phyloP scores from a whole-genome alignment of 1,284 basidiomycete genomes.

The Pseudozyma sp. region DNA sequence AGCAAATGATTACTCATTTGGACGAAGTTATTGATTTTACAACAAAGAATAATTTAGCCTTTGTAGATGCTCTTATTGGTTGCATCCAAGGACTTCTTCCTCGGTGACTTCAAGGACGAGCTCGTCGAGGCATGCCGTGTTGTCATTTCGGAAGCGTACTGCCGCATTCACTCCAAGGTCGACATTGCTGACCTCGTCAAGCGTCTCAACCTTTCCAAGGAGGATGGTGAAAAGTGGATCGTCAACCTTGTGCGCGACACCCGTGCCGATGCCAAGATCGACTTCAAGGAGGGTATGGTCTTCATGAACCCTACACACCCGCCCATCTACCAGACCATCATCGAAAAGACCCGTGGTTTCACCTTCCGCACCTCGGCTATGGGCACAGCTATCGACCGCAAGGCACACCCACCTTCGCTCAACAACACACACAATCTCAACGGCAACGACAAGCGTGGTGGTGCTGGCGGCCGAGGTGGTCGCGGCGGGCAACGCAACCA shows the following conservation, averaged over 20 bases:
- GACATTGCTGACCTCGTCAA: slow-evolving; percentile 95
- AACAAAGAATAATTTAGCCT: no score
- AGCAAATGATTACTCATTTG: no score
- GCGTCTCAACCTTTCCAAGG: slow-evolving; percentile 87
- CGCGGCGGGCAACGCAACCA: slow-evolving; percentile 58
- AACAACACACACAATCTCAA: slow-evolving; percentile 54
- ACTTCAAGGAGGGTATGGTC: slow-evolving; percentile 95
- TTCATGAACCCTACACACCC: slow-evolving; percentile 90
- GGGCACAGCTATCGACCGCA: slow-evolving; percentile 82
- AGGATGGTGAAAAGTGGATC: slow-evolving; percentile 99
- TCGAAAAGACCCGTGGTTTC: slow-evolving; percentile 93
- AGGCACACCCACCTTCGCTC: slow-evolving; percentile 63
- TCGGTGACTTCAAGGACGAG: slow-evolving; percentile 87
- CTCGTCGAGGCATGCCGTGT: slow-evolving; percentile 96
- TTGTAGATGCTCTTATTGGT: slow-evolving; percentile 73
- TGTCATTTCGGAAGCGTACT: slow-evolving; percentile 95
- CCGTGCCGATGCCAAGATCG: slow-evolving; percentile 96
- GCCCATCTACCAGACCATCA: slow-evolving; percentile 92
- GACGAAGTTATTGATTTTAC: no score
- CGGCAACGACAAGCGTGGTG: slow-evolving; percentile 52
- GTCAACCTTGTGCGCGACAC: slow-evolving; percentile 98
- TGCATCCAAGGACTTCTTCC: slow-evolving; percentile 92
- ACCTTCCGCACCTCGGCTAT: slow-evolving; percentile 90
- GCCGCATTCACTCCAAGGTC: slow-evolving; percentile 94
- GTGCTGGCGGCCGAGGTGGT: slow-evolving; percentile 55